Percentiles rank a stretch among this genome's conserved stretches.
Conservation (phyloP, 169 alveolate species). For the Eimeria falciformis region DNA sequence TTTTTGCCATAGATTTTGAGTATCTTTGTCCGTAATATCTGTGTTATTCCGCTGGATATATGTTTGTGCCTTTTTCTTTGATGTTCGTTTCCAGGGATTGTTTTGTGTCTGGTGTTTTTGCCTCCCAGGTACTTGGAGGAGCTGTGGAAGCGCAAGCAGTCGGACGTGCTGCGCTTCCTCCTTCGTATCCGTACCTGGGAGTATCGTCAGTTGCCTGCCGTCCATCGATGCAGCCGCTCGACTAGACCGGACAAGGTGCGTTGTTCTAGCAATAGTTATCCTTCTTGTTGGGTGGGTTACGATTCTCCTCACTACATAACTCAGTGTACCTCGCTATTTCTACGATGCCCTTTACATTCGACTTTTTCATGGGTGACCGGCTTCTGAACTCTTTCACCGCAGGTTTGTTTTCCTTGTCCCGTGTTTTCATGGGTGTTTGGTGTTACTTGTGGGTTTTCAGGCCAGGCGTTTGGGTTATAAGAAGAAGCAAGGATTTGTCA, state of each 20-base stretch:
- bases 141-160: conserved; percentile 99
- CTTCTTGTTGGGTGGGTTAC: too few relatives aligned
- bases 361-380: too few relatives aligned
- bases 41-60: too few relatives aligned
- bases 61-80: too few relatives aligned
- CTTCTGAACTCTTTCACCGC: not conserved
- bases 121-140: conserved; percentile 95
- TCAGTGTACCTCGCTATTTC: too few relatives aligned
- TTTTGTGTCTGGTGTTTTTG: not conserved
- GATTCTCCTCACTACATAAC: too few relatives aligned
- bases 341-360: too few relatives aligned
- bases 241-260: conserved; percentile 99
- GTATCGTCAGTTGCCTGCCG: conserved; percentile 98
- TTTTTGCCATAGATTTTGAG: too few relatives aligned
- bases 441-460: not conserved
- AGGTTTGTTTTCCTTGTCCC: not conserved
- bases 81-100: not conserved
- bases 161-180: conserved; percentile 98
- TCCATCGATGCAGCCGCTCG: conserved; percentile 96
- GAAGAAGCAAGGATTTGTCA: conserved; percentile 99
- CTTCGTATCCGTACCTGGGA: conserved; percentile 99
- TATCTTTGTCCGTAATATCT: too few relatives aligned
- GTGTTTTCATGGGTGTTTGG: not conserved
- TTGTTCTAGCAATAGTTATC: conserved; percentile 76
- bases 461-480: conserved; percentile 97